Base-by-base conservation (phyloP, 1,284 basidiomycete species). In the Leccinum cinnamomeum region DNA sequence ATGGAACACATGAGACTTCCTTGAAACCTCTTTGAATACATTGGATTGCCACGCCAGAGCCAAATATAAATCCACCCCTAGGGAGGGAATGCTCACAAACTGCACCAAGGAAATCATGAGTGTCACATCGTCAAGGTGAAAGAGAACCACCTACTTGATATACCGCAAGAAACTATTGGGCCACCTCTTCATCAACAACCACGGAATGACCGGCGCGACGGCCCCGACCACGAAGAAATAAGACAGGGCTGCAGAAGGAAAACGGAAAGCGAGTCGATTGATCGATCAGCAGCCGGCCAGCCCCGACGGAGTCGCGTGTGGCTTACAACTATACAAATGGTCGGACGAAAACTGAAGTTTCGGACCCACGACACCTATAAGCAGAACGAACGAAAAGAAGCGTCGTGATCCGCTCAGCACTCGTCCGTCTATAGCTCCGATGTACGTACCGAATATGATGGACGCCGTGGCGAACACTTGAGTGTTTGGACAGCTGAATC, bases 1-100 rank as follows among this genome's bases (percentile, higher is more conserved):
- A 74, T 99, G 97, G 71, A 99, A 98, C 70, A 88, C 90, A 74
- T 95, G 88, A 10, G 88, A 88, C 75, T 94, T 97, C 62, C 97
- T 86, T 48, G 99, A 81, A 5, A 94, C 89, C 62, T 90, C 90
- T 76, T 98, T 98, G 8, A 92, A 86, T 2, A 97, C 91, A 69
- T 95, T 92, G 72, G 99, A 86, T 72, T 98, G 94, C 97, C 97
- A 99, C n/a, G 93, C 5, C n/a, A 48, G 20, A 48, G 46, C 14
- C 7, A 7, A 35, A 35, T 23, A 16, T 14, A 50, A 5, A 50
- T 51, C 23, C 23, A 16, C 50, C 23, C n/a, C 44, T 3, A 6
- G 8, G 3, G 10, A 20, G 18, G 20, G 28, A 48, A 51, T 28
- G 12, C 72, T 67, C 55, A 75, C 72, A 74, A 67, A 61, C 69